phyloP scores from a whole-genome alignment of 305 asterid species.

The Lippia alba region DNA sequence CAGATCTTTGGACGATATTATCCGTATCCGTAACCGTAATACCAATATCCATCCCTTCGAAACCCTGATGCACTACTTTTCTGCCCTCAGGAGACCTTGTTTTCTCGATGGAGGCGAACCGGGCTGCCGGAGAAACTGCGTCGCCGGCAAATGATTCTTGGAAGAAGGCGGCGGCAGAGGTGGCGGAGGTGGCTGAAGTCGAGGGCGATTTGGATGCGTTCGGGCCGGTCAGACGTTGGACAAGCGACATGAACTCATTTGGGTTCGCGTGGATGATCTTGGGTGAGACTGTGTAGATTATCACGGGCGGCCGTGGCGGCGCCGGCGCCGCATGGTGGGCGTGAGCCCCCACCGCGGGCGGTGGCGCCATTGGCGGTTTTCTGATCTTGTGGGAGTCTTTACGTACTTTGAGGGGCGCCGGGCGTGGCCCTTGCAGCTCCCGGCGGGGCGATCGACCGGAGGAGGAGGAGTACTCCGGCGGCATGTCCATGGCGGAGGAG shows the following conservation, averaged over 20 bases:
- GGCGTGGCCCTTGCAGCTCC: constrained; percentile 91
- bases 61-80: constrained; percentile 31
- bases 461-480: constrained; percentile 40
- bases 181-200: constrained; percentile 27
- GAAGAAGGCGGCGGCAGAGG: constrained; percentile 36
- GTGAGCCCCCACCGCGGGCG: constrained; percentile 23
- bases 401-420: constrained; percentile 73
- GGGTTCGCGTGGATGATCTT: constrained; percentile 93
- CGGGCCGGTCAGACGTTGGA: constrained; percentile 86
- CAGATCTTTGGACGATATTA: constrained; percentile 42
- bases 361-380: constrained; percentile 77
- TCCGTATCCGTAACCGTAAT: constrained; percentile 21
- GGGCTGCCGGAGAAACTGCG: constrained; percentile 80
- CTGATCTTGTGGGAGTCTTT: constrained; percentile 89
- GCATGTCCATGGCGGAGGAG: constrained; percentile 54
- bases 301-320: constrained; percentile 85
- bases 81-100: constrained; percentile 54
- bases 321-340: constrained; percentile 34
- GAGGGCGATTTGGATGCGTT: constrained; percentile 33
- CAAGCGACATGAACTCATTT: constrained; percentile 93
- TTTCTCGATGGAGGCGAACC: constrained; percentile 77
- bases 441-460: constrained; percentile 62
- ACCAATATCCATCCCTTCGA: constrained; percentile 58
- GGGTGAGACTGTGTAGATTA: constrained; percentile 91
- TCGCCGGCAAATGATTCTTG: constrained; percentile 45